phyloP scores from a whole-genome alignment of 1,284 basidiomycete species.

The Irpex rosettiformis region DNA sequence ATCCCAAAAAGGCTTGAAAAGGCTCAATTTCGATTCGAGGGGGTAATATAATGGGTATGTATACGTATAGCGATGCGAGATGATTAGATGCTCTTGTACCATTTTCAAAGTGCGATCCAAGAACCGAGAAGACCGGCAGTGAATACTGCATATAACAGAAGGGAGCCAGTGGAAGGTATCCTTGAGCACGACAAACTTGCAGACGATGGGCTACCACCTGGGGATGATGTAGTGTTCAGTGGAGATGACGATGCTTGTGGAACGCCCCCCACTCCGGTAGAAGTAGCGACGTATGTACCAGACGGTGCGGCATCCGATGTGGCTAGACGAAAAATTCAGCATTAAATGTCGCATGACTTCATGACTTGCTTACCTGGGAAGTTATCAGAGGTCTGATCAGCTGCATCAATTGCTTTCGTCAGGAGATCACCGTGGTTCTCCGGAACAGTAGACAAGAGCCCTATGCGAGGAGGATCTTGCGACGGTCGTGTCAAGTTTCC shows the following conservation, averaged over 20 bases:
- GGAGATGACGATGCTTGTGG: slow-evolving; percentile 19
- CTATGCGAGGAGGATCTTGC: slow-evolving; percentile 59
- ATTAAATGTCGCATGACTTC: background rate
- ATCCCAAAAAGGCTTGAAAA: no score
- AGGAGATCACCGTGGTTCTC: slow-evolving; percentile 41
- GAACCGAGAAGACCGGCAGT: no score
- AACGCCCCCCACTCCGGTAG: slow-evolving; percentile 19
- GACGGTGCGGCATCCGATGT: slow-evolving; percentile 28
- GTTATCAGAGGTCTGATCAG: slow-evolving; percentile 33
- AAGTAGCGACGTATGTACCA: slow-evolving; percentile 17
- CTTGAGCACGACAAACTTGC: background rate
- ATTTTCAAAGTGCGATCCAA: no score
- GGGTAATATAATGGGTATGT: no score
- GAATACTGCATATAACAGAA: background rate
- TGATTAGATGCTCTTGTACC: no score
- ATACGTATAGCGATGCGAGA: no score
- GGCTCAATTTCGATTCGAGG: no score
- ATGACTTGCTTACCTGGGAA: slow-evolving; percentile 37
- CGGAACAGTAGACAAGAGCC: slow-evolving; percentile 65
- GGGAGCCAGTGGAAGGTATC: background rate
- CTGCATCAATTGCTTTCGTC: slow-evolving; percentile 35
- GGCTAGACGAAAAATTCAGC: slow-evolving; percentile 15
- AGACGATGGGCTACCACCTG: background rate
- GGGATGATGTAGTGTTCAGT: background rate
- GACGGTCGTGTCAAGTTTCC: slow-evolving; percentile 63